Conservation (phyloP, 352 stramenopile genomes). For the Phytophthora sp. region DNA sequence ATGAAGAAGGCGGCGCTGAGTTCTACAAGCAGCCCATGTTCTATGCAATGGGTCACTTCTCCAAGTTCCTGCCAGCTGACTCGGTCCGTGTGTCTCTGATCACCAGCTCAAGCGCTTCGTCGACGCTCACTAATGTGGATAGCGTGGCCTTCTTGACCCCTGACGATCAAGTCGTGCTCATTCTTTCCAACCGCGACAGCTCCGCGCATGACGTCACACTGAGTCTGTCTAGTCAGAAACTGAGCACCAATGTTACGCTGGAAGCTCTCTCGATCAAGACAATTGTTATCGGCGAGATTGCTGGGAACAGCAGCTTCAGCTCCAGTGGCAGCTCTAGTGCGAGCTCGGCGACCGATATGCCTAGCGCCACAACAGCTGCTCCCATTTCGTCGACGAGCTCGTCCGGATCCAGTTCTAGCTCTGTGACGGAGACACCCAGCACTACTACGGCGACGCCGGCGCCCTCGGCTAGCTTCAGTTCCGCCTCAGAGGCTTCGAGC, state of each 20-base stretch:
- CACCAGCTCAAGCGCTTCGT: conserved; percentile 37
- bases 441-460: conserved; percentile 5
- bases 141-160: conserved; percentile 56
- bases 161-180: conserved; percentile 52
- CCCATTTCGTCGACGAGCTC: neutral
- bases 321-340: conserved; percentile 7
- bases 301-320: conserved; percentile 22
- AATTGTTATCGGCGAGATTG: conserved; percentile 47
- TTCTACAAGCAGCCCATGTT: conserved; percentile 89
- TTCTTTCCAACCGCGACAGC: conserved; percentile 58
- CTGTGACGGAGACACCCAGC: conserved; percentile 17
- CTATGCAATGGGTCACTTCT: conserved; percentile 79
- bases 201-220: conserved; percentile 45
- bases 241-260: conserved; percentile 43
- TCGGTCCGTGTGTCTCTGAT: conserved; percentile 53
- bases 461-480: conserved; percentile 6
- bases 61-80: conserved; percentile 65
- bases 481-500: conserved; percentile 4
- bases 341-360: conserved; percentile 15
- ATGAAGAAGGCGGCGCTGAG: conserved; percentile 55
- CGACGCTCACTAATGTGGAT: conserved; percentile 46
- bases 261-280: conserved; percentile 58
- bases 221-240: conserved; percentile 44
- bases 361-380: conserved; percentile 9
- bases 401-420: conserved; percentile 8